Conservation (phyloP, 805 yeast genomes). For the Candida sanyiensis region DNA sequence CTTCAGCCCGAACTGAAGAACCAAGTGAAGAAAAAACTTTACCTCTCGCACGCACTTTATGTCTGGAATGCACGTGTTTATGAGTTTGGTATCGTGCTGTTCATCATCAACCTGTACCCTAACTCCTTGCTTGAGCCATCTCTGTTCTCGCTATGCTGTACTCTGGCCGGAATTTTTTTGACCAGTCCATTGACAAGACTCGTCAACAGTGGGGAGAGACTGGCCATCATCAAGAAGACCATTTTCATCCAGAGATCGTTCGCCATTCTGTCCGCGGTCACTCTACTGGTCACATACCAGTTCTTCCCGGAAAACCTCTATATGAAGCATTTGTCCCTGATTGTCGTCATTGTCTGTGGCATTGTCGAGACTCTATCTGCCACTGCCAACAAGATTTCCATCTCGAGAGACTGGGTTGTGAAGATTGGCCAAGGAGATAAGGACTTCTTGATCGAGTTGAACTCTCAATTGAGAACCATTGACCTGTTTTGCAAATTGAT, state of each 20-base stretch:
- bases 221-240: conserved; percentile 29
- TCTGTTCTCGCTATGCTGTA: conserved; percentile 29
- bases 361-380: conserved; percentile 31
- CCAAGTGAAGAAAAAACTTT: conserved; percentile 12
- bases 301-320: conserved; percentile 9
- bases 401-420: conserved; percentile 38
- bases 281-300: conserved; percentile 11
- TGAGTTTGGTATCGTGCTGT: conserved; percentile 33
- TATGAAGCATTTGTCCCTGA: conserved; percentile 11
- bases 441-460: conserved; percentile 24
- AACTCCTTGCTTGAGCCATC: conserved; percentile 32
- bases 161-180: conserved; percentile 26
- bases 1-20: background rate
- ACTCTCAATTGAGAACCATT: conserved; percentile 33
- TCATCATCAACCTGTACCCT: conserved; percentile 31
- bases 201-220: conserved; percentile 27
- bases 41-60: conserved; percentile 31
- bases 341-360: conserved; percentile 27
- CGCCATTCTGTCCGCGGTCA: conserved; percentile 14
- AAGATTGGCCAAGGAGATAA: conserved; percentile 28
- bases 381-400: conserved; percentile 32
- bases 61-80: conserved; percentile 37
- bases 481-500: conserved; percentile 33
- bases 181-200: conserved; percentile 26
- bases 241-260: conserved; percentile 25